Evolutionary conservation across 306 rosid genomes (phyloP).

Genomic region (Dalbergia oliveri): DNA sequence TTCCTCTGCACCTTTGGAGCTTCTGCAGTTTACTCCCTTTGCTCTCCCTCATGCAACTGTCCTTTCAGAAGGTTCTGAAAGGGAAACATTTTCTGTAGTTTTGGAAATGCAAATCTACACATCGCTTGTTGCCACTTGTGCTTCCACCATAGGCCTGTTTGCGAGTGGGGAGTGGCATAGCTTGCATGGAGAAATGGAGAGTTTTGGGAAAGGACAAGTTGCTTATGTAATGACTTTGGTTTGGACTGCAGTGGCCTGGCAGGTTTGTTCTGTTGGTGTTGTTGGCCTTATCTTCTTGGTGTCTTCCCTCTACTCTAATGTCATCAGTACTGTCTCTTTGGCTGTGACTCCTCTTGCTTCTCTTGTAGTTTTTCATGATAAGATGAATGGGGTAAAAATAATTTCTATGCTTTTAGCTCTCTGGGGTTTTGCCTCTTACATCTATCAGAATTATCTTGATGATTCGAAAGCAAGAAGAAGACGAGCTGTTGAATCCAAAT

Average conservation of each 20-base stretch:
- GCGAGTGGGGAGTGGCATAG: conserved; percentile 83
- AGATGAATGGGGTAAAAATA: conserved; percentile 86
- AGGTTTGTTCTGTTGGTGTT: conserved; percentile 89
- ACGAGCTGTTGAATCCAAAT: conserved; percentile 35
- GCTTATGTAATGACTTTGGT: conserved; percentile 80
- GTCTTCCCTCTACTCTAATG: conserved; percentile 92
- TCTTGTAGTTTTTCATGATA: conserved; percentile 79
- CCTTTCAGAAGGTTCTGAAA: conserved; percentile 81
- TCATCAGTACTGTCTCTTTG: conserved; percentile 85
- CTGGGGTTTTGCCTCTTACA: conserved; percentile 82
- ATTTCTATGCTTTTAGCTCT: conserved; percentile 87
- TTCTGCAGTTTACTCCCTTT: conserved; percentile 83
- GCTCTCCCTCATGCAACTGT: conserved; percentile 86
- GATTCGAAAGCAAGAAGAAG: conserved; percentile 59
- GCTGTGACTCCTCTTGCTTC: conserved; percentile 90
- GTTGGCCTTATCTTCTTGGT: conserved; percentile 86
- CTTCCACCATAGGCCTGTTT: conserved; percentile 69
- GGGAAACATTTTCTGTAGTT: conserved; percentile 86
- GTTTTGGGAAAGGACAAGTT: conserved; percentile 64
- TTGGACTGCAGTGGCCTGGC: conserved; percentile 86
- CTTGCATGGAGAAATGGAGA: conserved; percentile 75
- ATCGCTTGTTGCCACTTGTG: conserved; percentile 76
- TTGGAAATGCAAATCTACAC: conserved; percentile 94
- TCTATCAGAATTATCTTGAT: conserved; percentile 87
- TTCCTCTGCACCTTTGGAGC: conserved; percentile 85